Evolutionary conservation across 495 filamentous ascomycete species (phyloP).

Genomic region (Aspergillus steynii): DNA sequence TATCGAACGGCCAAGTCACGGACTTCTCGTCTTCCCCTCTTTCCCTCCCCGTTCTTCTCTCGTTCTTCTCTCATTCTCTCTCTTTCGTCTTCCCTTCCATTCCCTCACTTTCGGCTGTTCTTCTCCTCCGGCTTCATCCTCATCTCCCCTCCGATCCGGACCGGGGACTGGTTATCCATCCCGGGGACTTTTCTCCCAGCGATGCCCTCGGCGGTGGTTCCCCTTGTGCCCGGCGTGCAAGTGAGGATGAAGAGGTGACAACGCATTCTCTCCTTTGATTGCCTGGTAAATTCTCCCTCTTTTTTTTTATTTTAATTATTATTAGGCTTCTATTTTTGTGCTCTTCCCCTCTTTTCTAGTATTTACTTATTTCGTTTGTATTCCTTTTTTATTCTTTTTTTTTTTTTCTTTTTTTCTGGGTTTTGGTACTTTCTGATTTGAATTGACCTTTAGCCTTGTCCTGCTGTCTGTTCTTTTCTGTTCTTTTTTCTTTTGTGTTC

Average conservation of each 20-base stretch:
- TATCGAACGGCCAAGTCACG: background rate
- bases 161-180: background rate
- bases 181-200: background rate
- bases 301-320: background rate
- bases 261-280: conserved; percentile 6
- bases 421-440: background rate
- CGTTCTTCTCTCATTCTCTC: conserved; percentile 2
- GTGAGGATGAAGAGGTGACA: background rate
- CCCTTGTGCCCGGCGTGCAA: background rate
- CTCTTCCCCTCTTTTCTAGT: background rate
- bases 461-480: background rate
- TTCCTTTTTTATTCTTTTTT: background rate
- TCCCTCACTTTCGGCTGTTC: background rate
- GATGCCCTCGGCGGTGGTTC: background rate
- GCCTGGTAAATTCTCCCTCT: background rate
- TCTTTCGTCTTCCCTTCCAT: background rate
- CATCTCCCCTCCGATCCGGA: background rate
- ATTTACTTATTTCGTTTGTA: background rate
- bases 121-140: background rate
- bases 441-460: background rate
- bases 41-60: background rate
- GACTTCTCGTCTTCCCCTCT: background rate
- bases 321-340: background rate
- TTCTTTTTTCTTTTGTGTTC: background rate
- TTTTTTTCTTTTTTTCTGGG: background rate